Evolutionary conservation across 768 basidiomycete species (phyloP).

Genomic region (Kwoniella sp.): DNA sequence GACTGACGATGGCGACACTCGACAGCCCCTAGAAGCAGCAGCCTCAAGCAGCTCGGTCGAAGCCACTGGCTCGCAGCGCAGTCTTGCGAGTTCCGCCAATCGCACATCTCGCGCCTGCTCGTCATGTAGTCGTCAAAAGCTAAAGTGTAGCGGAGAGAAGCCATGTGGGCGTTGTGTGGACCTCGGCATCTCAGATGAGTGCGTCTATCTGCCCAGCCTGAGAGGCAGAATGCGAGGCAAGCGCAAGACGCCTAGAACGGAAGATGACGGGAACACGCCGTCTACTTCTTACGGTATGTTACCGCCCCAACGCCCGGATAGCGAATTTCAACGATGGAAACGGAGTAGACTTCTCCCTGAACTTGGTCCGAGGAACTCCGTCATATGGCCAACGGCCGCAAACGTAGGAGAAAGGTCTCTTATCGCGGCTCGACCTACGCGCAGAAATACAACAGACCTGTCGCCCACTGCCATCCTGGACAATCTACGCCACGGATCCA

Average conservation of each 20-base stretch:
- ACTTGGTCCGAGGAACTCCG: constrained; percentile 3
- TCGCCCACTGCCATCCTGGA: not conserved
- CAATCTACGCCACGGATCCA: not conserved
- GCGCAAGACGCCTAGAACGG: constrained; percentile 6
- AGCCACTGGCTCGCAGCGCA: not conserved
- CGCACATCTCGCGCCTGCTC: constrained; percentile 32
- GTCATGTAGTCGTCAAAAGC: constrained; percentile 34
- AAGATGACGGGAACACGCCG: not conserved
- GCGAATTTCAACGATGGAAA: constrained; percentile 13
- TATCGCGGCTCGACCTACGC: not conserved
- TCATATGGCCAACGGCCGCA: not conserved
- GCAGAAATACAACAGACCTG: not conserved
- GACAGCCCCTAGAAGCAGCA: not conserved
- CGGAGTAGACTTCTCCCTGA: not conserved
- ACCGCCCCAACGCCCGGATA: constrained; percentile 10
- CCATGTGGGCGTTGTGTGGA: constrained; percentile 39
- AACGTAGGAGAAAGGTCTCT: not conserved
- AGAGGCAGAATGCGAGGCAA: constrained; percentile 37
- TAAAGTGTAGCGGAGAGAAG: constrained; percentile 32
- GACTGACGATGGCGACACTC: not conserved
- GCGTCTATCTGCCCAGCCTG: constrained; percentile 38
- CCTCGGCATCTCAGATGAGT: constrained; percentile 9
- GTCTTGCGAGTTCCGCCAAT: not conserved
- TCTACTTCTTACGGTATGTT: constrained; percentile 10
- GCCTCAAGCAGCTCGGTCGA: not conserved